A percentile compares a stretch with the other conserved stretches of the same genome.
phyloP scores from a whole-genome alignment of 805 yeast species.

The Yarrowia porcina region DNA sequence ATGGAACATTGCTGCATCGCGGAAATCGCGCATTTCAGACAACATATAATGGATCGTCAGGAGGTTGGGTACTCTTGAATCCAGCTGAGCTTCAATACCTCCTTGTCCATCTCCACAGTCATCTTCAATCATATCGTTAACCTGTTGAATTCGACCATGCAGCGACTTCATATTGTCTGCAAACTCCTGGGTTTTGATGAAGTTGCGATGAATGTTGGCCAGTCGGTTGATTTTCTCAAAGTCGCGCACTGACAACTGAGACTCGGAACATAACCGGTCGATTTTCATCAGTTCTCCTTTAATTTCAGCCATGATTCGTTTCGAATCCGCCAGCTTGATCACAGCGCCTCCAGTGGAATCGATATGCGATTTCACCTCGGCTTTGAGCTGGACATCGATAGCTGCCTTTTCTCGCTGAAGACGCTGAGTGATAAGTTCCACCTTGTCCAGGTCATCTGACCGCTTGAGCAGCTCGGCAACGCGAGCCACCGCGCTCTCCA shows the following conservation, averaged over 20 bases:
- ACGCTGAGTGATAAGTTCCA: slow-evolving; percentile 37
- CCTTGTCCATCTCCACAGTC: slow-evolving; percentile 42
- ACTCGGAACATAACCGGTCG: slow-evolving; percentile 51
- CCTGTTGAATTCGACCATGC: slow-evolving; percentile 47
- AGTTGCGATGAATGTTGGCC: slow-evolving; percentile 65
- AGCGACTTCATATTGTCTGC: slow-evolving; percentile 60
- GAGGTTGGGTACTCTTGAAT: slow-evolving; percentile 51
- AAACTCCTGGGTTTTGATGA: slow-evolving; percentile 64
- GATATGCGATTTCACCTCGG: slow-evolving; percentile 64
- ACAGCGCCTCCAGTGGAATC: slow-evolving; percentile 49
- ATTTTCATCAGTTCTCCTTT: slow-evolving; percentile 38
- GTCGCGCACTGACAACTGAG: slow-evolving; percentile 56
- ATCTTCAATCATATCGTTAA: slow-evolving; percentile 53
- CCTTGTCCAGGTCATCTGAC: slow-evolving; percentile 39
- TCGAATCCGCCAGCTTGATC: slow-evolving; percentile 40
- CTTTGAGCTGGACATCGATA: slow-evolving; percentile 68
- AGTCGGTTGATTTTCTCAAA: slow-evolving; percentile 68
- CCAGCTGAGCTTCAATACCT: slow-evolving; percentile 41
- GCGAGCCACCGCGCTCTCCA: slow-evolving; percentile 29
- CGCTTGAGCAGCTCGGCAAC: slow-evolving; percentile 34
- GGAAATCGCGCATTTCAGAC: slow-evolving; percentile 69
- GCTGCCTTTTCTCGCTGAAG: slow-evolving; percentile 60
- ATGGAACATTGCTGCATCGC: slow-evolving; percentile 65
- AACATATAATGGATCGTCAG: slow-evolving; percentile 67
- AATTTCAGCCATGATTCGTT: slow-evolving; percentile 42